A percentile compares a stretch with the other conserved stretches of the same genome.
These are phyloP conservation scores for Aspergillus pseudonomiae DNA, from an alignment of 2,329 filamentous ascomycete species.

Conservation along the genomic window DNA sequence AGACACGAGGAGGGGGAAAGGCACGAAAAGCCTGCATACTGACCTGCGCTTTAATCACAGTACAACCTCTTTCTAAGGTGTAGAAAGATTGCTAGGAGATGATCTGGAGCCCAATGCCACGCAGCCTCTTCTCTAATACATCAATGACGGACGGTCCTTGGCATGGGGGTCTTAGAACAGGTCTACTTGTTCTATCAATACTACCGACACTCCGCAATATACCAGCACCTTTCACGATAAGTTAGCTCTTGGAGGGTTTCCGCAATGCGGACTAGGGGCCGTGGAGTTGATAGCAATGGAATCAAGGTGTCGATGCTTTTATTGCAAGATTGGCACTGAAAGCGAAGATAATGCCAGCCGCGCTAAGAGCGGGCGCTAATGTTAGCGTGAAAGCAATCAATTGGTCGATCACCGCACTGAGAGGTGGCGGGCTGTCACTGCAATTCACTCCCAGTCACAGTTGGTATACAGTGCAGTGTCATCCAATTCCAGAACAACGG, in stretches of 20 bases:
- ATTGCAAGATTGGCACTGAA: background rate
- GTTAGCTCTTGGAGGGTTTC: background rate
- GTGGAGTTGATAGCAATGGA: background rate
- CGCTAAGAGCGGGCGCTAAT: constrained; percentile 11
- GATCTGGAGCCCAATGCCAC: background rate
- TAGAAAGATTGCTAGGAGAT: background rate
- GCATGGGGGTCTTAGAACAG: background rate
- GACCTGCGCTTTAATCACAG: background rate
- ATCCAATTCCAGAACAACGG: background rate
- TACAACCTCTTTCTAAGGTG: background rate
- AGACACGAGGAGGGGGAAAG: background rate
- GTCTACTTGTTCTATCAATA: background rate
- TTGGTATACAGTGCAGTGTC: background rate
- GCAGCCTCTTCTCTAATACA: background rate
- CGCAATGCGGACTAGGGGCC: background rate
- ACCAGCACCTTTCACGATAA: background rate
- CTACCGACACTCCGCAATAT: background rate
- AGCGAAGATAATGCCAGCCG: background rate
- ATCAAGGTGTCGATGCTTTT: background rate
- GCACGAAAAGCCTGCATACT: background rate
- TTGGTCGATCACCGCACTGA: background rate
- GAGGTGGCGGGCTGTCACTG: background rate
- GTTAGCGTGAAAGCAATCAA: background rate
- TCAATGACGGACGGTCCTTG: background rate
- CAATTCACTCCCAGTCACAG: background rate